phyloP scores from a whole-genome alignment of 805 yeast genomes.

The Schwanniomyces yamadae region DNA sequence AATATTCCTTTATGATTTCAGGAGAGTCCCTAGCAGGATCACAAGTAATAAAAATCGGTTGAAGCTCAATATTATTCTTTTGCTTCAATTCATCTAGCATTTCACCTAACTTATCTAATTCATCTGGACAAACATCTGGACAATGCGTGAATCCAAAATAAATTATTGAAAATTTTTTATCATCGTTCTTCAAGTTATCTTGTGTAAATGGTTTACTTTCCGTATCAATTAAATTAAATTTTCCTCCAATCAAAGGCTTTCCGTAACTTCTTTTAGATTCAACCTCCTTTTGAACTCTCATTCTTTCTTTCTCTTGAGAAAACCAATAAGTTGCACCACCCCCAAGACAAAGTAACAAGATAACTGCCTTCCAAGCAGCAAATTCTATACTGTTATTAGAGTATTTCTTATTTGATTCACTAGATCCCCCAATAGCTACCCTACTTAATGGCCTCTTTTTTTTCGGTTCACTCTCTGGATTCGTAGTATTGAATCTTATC shows the following conservation, averaged over 20 bases:
- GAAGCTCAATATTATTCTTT: slow-evolving; percentile 56
- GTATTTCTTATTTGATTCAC: slow-evolving; percentile 31
- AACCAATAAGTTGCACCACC: slow-evolving; percentile 71
- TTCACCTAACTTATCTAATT: slow-evolving; percentile 84
- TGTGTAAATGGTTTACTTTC: slow-evolving; percentile 76
- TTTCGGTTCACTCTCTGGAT: background rate
- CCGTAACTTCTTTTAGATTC: slow-evolving; percentile 88
- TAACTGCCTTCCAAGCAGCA: slow-evolving; percentile 82
- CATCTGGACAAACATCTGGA: slow-evolving; percentile 99
- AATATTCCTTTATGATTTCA: slow-evolving; percentile 75
- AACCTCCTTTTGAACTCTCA: slow-evolving; percentile 73
- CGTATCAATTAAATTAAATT: slow-evolving; percentile 70
- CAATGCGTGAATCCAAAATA: slow-evolving; percentile 97
- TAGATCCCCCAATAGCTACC: slow-evolving; percentile 69
- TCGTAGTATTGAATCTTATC: slow-evolving; percentile 2
- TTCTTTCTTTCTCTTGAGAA: slow-evolving; percentile 69
- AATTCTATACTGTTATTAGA: slow-evolving; percentile 57
- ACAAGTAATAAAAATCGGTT: slow-evolving; percentile 91
- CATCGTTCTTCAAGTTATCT: slow-evolving; percentile 62
- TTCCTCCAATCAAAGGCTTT: slow-evolving; percentile 90
- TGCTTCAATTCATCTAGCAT: slow-evolving; percentile 61
- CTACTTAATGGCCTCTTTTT: slow-evolving; percentile 69
- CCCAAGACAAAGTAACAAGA: slow-evolving; percentile 66
- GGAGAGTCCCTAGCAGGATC: slow-evolving; percentile 96
- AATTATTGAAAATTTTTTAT: slow-evolving; percentile 68